phyloP scores from a whole-genome alignment of 768 basidiomycete genomes.

The Russula ochroleuca region DNA sequence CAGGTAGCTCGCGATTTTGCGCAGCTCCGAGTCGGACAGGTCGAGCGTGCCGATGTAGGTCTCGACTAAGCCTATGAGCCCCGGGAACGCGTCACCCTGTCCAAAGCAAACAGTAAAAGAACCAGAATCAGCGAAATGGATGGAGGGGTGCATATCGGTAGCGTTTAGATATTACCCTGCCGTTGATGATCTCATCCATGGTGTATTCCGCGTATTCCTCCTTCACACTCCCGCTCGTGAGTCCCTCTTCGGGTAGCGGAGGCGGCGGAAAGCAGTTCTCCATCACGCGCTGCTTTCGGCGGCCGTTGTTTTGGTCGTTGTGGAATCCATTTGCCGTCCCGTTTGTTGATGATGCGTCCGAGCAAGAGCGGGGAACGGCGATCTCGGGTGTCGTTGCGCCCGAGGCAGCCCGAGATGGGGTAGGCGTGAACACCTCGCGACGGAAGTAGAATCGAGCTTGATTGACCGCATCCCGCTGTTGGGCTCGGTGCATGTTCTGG shows the following conservation, averaged over 20 bases:
- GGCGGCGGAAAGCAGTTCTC: slow-evolving; percentile 66
- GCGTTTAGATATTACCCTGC: slow-evolving; percentile 54
- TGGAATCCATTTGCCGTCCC: slow-evolving; percentile 29
- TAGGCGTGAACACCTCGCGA: slow-evolving; percentile 68
- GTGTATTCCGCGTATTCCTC: slow-evolving; percentile 93
- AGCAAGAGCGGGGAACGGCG: slow-evolving; percentile 16
- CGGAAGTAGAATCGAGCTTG: slow-evolving; percentile 86
- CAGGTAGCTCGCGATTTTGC: slow-evolving; percentile 69
- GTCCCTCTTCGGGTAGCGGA: slow-evolving; percentile 49
- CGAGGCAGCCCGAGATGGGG: slow-evolving; percentile 37
- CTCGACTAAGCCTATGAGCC: slow-evolving; percentile 74
- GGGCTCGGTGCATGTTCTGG: slow-evolving; percentile 92
- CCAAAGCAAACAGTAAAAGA: background rate
- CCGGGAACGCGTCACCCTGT: slow-evolving; percentile 66
- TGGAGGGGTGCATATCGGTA: background rate
- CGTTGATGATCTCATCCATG: slow-evolving; percentile 88
- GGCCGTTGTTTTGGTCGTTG: background rate
- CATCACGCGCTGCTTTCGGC: slow-evolving; percentile 56
- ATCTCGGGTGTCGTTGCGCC: slow-evolving; percentile 37
- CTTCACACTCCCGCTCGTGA: slow-evolving; percentile 46
- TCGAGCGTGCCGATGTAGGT: slow-evolving; percentile 87
- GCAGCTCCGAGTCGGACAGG: slow-evolving; percentile 54
- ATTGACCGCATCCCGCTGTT: slow-evolving; percentile 70
- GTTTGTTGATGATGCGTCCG: slow-evolving; percentile 34
- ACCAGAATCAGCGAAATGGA: background rate